Base-by-base conservation (phyloP, 176 grass and related monocot genomes). In the Cocos nucifera region DNA sequence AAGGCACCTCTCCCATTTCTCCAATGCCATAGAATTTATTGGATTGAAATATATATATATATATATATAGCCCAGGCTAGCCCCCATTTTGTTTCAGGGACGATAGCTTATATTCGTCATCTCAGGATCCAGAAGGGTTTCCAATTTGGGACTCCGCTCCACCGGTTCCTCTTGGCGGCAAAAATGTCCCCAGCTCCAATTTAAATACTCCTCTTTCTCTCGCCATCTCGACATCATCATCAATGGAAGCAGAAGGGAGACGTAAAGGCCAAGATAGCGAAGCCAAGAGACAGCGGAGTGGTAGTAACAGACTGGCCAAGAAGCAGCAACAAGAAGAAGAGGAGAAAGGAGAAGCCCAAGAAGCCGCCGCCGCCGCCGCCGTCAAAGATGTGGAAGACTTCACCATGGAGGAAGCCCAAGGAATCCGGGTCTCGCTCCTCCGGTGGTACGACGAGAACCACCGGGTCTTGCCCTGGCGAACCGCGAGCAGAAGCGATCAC, bases 381-480 rank as follows among this genome's bases (percentile, higher is more conserved):
- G 28, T 65, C 3, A 50, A 26, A 6, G 78, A 74, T 57, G 79
- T 83, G 15, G 75, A 85, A 57, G 79, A 95, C 50, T 73, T 86
- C 51, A 32, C 72, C 35, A 15, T 61, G 25, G 14, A 56, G 0
- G 71, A 70, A 32, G 55, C 83, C 2, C 30, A 27, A 35, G 25
- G 32, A 19, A 54, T 96, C 29, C 71, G 87, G 15, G 51, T 61
- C 14, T 63, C 63, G 63, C 76, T 91, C 70, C 87, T 97, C 26
- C 57, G 53, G 53, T 97, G 92, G 87, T 97, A 91, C 35, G 92
- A 88, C 69, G 57, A 53, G 26, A 76, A 85, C 72, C 78, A 62
- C 48, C 81, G 92, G 19, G 78, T 74, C 54, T 81, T 97, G 17
- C 92, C 92, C 21, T 97, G 92, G 92, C 78, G 92, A 39, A 71